Conservation (phyloP, 306 rosid species). For the Prunus mume region DNA sequence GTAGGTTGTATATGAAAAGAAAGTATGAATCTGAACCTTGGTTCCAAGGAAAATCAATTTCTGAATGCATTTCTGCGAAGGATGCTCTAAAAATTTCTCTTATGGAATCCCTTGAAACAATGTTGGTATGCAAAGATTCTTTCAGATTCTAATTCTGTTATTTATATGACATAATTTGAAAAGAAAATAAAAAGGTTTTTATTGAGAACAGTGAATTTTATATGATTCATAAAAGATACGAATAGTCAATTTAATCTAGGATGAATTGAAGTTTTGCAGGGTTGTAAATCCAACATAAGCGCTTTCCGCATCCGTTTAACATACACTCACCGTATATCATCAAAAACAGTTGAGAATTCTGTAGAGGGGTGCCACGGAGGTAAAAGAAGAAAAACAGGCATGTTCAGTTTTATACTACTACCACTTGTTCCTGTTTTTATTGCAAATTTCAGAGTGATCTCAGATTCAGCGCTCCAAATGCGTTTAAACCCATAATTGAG, state of each 20-base stretch:
- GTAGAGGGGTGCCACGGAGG: constrained; percentile 29
- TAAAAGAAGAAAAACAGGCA: constrained; percentile 79
- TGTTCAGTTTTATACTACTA: constrained; percentile 18
- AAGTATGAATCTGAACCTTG: constrained; percentile 62
- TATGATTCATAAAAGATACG: not conserved
- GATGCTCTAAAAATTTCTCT: constrained; percentile 69
- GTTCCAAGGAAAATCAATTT: constrained; percentile 46
- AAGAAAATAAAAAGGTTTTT: no score
- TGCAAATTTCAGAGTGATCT: not conserved
- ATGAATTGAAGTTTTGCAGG: constrained; percentile 56
- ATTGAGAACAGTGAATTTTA: not conserved
- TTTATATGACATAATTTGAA: not conserved
- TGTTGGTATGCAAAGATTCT: constrained; percentile 47
- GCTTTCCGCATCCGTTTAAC: constrained; percentile 65
- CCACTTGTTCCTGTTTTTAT: not conserved
- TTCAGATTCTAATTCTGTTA: not conserved
- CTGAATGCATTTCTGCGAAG: constrained; percentile 53
- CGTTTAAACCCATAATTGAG: not conserved
- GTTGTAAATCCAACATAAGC: constrained; percentile 50
- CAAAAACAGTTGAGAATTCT: constrained; percentile 29
- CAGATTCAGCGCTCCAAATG: not conserved
- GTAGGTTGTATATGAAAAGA: constrained; percentile 55
- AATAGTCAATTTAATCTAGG: constrained; percentile 6
- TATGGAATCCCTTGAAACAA: constrained; percentile 52
- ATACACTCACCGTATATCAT: constrained; percentile 38